Conservation (phyloP, 176 grass and related monocot genomes). For the Dendrocalamus sinicus region DNA sequence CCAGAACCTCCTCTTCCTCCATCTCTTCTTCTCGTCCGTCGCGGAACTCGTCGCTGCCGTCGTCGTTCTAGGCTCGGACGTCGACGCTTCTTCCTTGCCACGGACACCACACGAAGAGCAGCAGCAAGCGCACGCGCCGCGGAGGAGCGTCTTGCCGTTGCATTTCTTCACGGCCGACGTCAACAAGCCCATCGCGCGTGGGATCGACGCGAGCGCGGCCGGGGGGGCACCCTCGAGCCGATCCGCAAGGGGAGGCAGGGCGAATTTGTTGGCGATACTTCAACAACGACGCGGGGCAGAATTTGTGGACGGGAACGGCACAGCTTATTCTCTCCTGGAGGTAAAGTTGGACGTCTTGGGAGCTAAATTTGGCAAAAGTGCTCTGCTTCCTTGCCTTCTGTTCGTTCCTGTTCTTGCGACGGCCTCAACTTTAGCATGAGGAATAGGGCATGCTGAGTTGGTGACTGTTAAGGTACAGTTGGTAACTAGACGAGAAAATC, state of each 20-base stretch:
- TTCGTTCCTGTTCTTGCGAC: neutral
- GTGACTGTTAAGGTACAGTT: neutral
- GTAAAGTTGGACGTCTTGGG: neutral
- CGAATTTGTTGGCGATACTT: slow-evolving; percentile 45
- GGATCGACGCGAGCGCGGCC: slow-evolving; percentile 58
- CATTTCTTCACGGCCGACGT: slow-evolving; percentile 51
- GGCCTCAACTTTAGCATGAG: slow-evolving; percentile 4
- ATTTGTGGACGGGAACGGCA: slow-evolving; percentile 46
- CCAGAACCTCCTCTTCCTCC: slow-evolving; percentile 54
- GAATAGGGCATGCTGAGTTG: slow-evolving; percentile 22
- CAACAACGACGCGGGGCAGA: neutral
- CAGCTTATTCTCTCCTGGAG: neutral
- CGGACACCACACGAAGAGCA: slow-evolving; percentile 26
- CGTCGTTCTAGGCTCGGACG: slow-evolving; percentile 16
- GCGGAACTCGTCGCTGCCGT: neutral
- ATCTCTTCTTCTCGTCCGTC: slow-evolving; percentile 46
- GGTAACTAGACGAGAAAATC: too few relatives aligned
- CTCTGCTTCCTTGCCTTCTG: neutral
- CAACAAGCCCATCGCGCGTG: slow-evolving; percentile 47
- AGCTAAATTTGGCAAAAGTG: slow-evolving; percentile 43
- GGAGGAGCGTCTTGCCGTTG: slow-evolving; percentile 43
- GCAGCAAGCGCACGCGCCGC: slow-evolving; percentile 34
- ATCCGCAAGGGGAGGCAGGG: slow-evolving; percentile 18
- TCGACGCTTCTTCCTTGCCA: slow-evolving; percentile 39
- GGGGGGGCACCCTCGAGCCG: slow-evolving; percentile 43